Percentiles rank a stretch among this genome's conserved stretches.
Evolutionary conservation across 495 filamentous ascomycete genomes (phyloP).

Genomic region (Trichoderma reesei): DNA sequence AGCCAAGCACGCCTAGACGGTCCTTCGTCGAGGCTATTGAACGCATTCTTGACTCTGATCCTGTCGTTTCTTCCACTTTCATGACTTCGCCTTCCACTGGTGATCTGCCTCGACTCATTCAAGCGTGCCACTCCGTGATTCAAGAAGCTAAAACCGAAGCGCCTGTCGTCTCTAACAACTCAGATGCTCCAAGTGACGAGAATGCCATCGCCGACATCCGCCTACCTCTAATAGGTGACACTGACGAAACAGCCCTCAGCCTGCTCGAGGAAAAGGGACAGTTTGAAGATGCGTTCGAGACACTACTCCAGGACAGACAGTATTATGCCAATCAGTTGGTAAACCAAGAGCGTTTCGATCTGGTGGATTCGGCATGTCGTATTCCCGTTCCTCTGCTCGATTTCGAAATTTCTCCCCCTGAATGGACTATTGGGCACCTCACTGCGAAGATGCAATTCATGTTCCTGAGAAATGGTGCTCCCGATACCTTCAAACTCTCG

Average conservation of each 20-base stretch:
- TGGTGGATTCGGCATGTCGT: neutral
- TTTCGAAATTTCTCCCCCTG: neutral
- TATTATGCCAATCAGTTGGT: neutral
- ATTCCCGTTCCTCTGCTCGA: constrained; percentile 1
- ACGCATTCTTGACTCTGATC: neutral
- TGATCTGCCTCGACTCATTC: neutral
- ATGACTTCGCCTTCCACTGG: neutral
- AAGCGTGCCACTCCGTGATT: neutral
- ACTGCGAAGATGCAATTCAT: neutral
- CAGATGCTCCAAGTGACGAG: neutral
- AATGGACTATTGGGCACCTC: neutral
- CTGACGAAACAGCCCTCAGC: neutral
- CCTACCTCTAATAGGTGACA: neutral
- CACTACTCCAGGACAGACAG: neutral
- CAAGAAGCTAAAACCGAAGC: neutral
- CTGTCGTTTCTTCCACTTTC: neutral
- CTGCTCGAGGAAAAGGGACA: neutral
- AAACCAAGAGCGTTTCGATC: constrained; percentile 1
- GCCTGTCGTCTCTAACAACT: neutral
- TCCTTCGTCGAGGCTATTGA: neutral
- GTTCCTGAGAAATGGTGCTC: neutral
- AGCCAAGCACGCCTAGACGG: neutral
- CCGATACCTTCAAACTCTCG: neutral
- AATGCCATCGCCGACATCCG: neutral
- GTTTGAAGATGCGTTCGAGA: constrained; percentile 5